Percentiles rank a stretch among this genome's conserved stretches.
Evolutionary conservation across 2,329 filamentous ascomycete genomes (phyloP).

Genomic region (Fusarium mangiferae): DNA sequence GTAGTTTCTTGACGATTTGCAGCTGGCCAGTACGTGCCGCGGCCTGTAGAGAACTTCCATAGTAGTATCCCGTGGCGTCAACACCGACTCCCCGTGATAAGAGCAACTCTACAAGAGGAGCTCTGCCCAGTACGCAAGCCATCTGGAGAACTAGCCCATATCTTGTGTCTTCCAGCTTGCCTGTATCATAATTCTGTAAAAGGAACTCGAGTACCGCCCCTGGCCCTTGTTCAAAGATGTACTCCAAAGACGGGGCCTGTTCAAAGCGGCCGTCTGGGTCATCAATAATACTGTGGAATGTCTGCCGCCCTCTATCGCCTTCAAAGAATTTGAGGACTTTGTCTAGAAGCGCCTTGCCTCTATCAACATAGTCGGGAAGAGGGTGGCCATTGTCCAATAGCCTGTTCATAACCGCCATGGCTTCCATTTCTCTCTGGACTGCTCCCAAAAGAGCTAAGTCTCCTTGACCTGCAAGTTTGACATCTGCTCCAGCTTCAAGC

Average conservation of each 20-base stretch:
- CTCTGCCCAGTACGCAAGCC: not conserved
- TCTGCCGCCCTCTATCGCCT: not conserved
- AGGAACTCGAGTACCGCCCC: not conserved
- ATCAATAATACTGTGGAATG: not conserved
- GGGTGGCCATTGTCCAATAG: not conserved
- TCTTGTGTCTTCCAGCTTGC: not conserved
- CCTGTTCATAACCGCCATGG: not conserved
- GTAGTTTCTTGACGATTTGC: not conserved
- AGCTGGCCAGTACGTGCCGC: slow-evolving; percentile 7
- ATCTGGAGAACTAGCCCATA: slow-evolving; percentile 14
- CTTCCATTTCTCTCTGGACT: not conserved
- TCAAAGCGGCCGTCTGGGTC: not conserved
- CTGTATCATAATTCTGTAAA: not conserved
- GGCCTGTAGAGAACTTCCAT: slow-evolving; percentile 16
- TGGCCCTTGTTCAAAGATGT: slow-evolving; percentile 11
- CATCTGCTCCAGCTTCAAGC: slow-evolving; percentile 11
- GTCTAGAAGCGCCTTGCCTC: not conserved
- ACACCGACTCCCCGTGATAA: slow-evolving; percentile 5
- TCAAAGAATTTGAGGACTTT: not conserved
- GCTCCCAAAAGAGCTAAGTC: not conserved
- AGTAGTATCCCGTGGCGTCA: slow-evolving; percentile 13
- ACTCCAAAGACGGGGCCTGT: not conserved
- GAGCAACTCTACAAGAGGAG: not conserved
- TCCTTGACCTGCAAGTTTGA: not conserved
- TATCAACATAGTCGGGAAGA: not conserved